A percentile compares a stretch with the other conserved stretches of the same genome.
These are phyloP conservation scores for Baorangia bicolor DNA, from an alignment of 768 basidiomycete species.

Conservation along the genomic window DNA sequence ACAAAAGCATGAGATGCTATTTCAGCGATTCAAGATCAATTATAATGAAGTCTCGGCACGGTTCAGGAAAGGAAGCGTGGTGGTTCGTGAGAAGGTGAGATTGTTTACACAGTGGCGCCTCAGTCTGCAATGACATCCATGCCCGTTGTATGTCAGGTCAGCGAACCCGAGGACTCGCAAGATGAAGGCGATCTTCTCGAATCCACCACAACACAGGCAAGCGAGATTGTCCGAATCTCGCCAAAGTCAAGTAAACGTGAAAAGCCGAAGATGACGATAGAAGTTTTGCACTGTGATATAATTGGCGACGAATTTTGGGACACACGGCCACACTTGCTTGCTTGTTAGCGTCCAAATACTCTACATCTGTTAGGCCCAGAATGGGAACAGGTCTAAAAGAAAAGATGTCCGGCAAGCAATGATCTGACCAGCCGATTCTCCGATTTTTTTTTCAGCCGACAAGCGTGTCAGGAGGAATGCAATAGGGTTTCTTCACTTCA, in stretches of 20 bases:
- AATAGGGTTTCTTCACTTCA: too few relatives aligned
- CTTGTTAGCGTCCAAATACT: slow-evolving; percentile 1
- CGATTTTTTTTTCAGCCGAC: too few relatives aligned
- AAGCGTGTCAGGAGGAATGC: too few relatives aligned
- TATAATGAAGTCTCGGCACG: slow-evolving; percentile 74
- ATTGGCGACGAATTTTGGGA: slow-evolving; percentile 83
- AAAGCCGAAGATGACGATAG: slow-evolving; percentile 45
- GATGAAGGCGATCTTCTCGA: background rate
- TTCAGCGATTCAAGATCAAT: slow-evolving; percentile 78
- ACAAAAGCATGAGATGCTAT: slow-evolving; percentile 91
- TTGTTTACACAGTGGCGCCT: background rate
- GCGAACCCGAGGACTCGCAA: slow-evolving; percentile 2
- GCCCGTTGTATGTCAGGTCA: background rate
- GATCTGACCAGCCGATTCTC: too few relatives aligned
- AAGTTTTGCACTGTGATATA: slow-evolving; percentile 77
- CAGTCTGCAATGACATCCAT: background rate
- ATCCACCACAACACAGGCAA: too few relatives aligned
- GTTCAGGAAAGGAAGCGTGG: slow-evolving; percentile 82
- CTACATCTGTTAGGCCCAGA: too few relatives aligned
- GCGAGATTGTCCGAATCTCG: slow-evolving; percentile 15
- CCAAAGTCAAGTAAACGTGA: slow-evolving; percentile 32
- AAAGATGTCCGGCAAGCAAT: too few relatives aligned
- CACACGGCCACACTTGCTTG: slow-evolving; percentile 52
- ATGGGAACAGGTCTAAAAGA: too few relatives aligned
- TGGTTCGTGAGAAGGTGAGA: slow-evolving; percentile 64